Conservation (phyloP, 78 protist genomes). For the Tieghemostelium lacteum region DNA sequence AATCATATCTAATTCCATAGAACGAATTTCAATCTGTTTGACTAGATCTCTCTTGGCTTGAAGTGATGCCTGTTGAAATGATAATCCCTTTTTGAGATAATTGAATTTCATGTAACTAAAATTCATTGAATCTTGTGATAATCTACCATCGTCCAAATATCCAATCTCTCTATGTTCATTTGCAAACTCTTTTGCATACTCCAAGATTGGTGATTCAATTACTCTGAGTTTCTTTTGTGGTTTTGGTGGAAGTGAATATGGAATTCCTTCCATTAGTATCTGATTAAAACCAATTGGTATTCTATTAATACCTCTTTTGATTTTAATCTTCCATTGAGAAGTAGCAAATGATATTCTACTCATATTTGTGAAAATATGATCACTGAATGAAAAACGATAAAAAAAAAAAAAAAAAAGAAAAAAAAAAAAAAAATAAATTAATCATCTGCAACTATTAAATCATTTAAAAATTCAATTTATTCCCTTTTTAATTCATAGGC, state of each 20-base stretch:
- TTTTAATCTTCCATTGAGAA: too few relatives aligned
- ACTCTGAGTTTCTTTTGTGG: not conserved
- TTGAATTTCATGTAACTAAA: conserved; percentile 19
- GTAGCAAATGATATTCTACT: too few relatives aligned
- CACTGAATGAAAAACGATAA: too few relatives aligned
- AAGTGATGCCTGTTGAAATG: conserved; percentile 15
- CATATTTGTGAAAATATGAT: too few relatives aligned
- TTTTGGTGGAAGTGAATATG: not conserved
- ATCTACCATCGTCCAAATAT: conserved; percentile 7
- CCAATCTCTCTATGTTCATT: conserved; percentile 38
- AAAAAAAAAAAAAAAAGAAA: too few relatives aligned
- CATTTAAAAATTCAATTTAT: too few relatives aligned
- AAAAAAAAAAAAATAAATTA: too few relatives aligned
- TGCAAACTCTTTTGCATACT: conserved; percentile 59
- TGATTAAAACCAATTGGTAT: conserved; percentile 43
- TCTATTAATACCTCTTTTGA: too few relatives aligned
- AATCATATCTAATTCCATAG: conserved; percentile 53
- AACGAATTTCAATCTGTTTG: conserved; percentile 28
- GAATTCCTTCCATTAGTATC: conserved; percentile 11
- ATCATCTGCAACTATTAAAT: too few relatives aligned
- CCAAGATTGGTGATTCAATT: conserved; percentile 8
- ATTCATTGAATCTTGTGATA: conserved; percentile 56
- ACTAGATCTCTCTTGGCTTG: conserved; percentile 61
- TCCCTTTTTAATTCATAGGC: too few relatives aligned
- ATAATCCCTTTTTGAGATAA: conserved; percentile 54